These are phyloP conservation scores for Hemileccinum impolitum DNA, from an alignment of 768 basidiomycete genomes.

Conservation along the genomic window DNA sequence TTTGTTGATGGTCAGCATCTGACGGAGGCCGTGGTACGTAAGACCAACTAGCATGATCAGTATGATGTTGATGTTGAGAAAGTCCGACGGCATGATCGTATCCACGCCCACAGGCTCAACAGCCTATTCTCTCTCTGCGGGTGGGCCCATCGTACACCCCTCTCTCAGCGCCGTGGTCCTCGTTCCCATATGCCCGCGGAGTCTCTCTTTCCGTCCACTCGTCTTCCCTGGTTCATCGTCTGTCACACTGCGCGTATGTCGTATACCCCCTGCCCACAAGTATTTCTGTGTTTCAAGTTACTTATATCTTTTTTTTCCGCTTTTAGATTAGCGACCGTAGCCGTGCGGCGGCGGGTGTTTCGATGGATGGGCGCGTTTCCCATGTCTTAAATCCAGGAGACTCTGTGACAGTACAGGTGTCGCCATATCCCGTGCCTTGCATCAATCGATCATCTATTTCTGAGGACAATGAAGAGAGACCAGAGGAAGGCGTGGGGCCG, in stretches of 20 bases:
- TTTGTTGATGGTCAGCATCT: constrained; percentile 93
- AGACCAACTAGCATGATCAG: constrained; percentile 4
- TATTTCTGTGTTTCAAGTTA: neutral
- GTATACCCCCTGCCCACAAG: neutral
- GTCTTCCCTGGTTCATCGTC: constrained; percentile 83
- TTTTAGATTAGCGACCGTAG: constrained; percentile 78
- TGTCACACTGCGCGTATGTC: constrained; percentile 66
- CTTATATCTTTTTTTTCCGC: neutral
- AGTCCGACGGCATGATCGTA: constrained; percentile 93
- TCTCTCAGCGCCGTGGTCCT: constrained; percentile 85
- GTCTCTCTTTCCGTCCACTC: constrained; percentile 86
- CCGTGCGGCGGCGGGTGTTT: constrained; percentile 83
- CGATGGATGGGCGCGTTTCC: constrained; percentile 89
- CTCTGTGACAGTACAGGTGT: constrained; percentile 80
- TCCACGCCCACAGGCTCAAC: constrained; percentile 97
- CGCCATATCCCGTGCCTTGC: constrained; percentile 88
- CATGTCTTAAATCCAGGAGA: constrained; percentile 82
- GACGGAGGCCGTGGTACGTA: constrained; percentile 88
- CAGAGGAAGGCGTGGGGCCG: constrained; percentile 65
- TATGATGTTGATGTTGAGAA: constrained; percentile 14
- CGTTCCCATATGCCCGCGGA: constrained; percentile 94
- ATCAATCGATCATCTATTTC: constrained; percentile 82
- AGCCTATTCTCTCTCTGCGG: constrained; percentile 92
- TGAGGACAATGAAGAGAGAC: constrained; percentile 40
- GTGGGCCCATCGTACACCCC: constrained; percentile 95